A percentile compares a stretch with the other conserved stretches of the same genome.
These are phyloP conservation scores for Daldinia eschscholtzii DNA, from an alignment of 2,329 filamentous ascomycete species.

Conservation along the genomic window DNA sequence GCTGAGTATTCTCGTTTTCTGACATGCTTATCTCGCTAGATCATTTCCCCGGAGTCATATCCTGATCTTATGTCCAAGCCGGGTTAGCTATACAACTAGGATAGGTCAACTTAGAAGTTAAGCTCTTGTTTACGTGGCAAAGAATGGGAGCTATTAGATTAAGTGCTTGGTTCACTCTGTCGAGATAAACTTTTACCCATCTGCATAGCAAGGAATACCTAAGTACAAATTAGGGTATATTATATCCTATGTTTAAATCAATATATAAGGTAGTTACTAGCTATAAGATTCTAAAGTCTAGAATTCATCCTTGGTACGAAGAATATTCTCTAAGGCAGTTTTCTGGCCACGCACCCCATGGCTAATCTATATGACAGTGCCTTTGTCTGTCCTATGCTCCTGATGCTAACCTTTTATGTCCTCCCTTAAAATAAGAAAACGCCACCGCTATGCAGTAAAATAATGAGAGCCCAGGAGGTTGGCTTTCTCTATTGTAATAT, in stretches of 20 bases:
- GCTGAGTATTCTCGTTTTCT: too few relatives aligned
- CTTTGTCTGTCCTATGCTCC: slow-evolving; percentile 1
- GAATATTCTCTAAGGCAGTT: not conserved
- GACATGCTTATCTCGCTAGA: too few relatives aligned
- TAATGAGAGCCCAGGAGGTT: not conserved
- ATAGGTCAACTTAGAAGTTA: too few relatives aligned
- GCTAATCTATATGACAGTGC: slow-evolving; percentile 1
- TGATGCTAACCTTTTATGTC: slow-evolving; percentile 4
- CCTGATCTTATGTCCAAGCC: too few relatives aligned
- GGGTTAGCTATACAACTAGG: too few relatives aligned
- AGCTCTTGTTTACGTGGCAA: not conserved
- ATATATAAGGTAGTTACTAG: not conserved
- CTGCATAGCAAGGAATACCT: not conserved
- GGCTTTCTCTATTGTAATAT: not conserved
- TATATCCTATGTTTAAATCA: not conserved
- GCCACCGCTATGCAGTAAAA: slow-evolving; percentile 50
- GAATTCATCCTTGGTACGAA: not conserved
- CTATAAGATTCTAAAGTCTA: not conserved
- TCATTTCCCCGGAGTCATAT: too few relatives aligned
- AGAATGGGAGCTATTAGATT: too few relatives aligned
- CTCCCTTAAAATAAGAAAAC: slow-evolving; percentile 34
- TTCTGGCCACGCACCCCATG: not conserved
- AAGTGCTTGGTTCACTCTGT: not conserved
- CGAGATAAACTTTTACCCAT: not conserved
- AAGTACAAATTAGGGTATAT: slow-evolving; percentile 7